phyloP scores from a whole-genome alignment of 1,139 yeast genomes.

The Magnusiomyces sp. region DNA sequence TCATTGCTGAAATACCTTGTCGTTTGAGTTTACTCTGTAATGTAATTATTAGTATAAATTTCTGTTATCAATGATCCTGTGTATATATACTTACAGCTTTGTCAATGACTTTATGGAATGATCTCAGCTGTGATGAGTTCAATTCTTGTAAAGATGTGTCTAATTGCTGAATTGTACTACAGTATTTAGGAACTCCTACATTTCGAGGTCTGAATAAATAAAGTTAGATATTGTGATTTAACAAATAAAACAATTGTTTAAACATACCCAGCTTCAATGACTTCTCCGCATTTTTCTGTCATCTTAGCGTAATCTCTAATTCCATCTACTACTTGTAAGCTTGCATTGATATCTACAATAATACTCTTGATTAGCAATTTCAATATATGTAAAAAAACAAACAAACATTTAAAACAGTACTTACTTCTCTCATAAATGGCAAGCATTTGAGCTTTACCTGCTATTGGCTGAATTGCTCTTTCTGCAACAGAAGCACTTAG shows the following conservation, averaged over 20 bases:
- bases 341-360: conserved; percentile 38
- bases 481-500: conserved; percentile 55
- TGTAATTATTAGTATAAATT: not conserved
- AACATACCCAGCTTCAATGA: conserved; percentile 17
- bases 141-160: conserved; percentile 23
- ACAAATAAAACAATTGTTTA: not conserved
- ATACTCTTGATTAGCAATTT: not conserved
- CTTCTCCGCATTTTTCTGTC: conserved; percentile 21
- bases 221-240: not conserved
- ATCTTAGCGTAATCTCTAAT: conserved; percentile 59
- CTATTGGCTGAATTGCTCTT: conserved; percentile 59
- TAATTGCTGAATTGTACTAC: conserved; percentile 20
- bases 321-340: conserved; percentile 50
- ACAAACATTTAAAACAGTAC: conserved; percentile 25
- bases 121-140: conserved; percentile 19
- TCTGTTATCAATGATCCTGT: not conserved
- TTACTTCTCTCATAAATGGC: conserved; percentile 42
- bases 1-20: conserved; percentile 20
- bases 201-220: conserved; percentile 17
- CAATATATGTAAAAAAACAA: conserved; percentile 18
- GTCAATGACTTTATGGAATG: conserved; percentile 28
- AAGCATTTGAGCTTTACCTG: conserved; percentile 52
- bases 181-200: conserved; percentile 22
- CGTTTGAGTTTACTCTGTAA: conserved; percentile 18
- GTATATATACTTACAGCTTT: conserved; percentile 15